phyloP scores from a whole-genome alignment of 2,329 filamentous ascomycete genomes.

The Fusarium phyllophilum region DNA sequence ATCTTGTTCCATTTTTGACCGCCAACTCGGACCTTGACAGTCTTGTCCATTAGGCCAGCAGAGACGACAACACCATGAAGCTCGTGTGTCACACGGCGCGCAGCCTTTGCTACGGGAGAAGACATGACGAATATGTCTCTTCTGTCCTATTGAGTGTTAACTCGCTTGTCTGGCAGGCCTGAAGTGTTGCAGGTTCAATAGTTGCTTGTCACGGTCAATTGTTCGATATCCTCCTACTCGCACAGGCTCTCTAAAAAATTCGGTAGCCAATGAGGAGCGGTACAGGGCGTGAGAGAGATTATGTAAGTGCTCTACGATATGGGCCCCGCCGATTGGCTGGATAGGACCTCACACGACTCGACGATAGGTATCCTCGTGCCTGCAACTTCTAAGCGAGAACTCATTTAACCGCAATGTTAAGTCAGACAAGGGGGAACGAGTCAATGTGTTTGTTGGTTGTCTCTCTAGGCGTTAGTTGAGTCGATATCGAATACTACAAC shows the following conservation, averaged over 20 bases:
- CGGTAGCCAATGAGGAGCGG: slow-evolving; percentile 33
- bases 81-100: slow-evolving; percentile 59
- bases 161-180: slow-evolving; percentile 1
- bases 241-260: slow-evolving; percentile 35
- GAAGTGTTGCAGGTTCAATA: slow-evolving; percentile 9
- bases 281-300: neutral
- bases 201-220: slow-evolving; percentile 28
- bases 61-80: slow-evolving; percentile 78
- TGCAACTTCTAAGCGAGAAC: neutral
- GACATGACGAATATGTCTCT: slow-evolving; percentile 46
- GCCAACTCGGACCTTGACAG: slow-evolving; percentile 80
- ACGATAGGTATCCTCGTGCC: slow-evolving; percentile 2
- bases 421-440: neutral
- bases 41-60: slow-evolving; percentile 80
- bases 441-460: neutral
- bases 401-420: neutral
- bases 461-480: neutral
- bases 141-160: neutral
- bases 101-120: slow-evolving; percentile 53
- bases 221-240: slow-evolving; percentile 1
- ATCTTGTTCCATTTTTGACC: slow-evolving; percentile 76
- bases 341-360: slow-evolving; percentile 15
- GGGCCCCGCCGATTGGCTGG: slow-evolving; percentile 12
- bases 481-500: neutral
- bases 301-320: slow-evolving; percentile 22